Evolutionary conservation across 192 early-diverging fungal species (phyloP).

Genomic region (Linderina pennispora): DNA sequence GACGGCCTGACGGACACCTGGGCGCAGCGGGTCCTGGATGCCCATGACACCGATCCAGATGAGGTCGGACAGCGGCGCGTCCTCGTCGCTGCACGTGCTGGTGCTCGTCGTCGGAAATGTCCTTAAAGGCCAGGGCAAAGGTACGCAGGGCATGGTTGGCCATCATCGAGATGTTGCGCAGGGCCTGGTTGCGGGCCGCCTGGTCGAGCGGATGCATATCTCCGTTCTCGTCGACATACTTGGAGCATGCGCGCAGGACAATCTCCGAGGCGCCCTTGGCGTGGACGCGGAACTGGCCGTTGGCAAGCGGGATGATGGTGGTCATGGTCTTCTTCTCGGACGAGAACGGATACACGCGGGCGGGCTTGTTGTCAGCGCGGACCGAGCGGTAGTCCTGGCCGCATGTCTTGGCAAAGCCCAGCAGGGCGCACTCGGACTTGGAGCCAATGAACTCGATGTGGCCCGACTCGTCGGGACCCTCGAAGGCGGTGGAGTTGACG

Average conservation of each 20-base stretch:
- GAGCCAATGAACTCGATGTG: conserved; percentile 63
- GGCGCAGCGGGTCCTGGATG: conserved; percentile 84
- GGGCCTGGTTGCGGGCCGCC: conserved; percentile 32
- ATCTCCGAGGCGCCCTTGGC: conserved; percentile 82
- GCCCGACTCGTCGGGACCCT: conserved; percentile 60
- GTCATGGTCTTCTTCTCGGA: conserved; percentile 90
- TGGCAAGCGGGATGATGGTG: conserved; percentile 49
- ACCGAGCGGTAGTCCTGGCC: conserved; percentile 56
- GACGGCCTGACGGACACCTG: conserved; percentile 75
- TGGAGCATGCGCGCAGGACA: conserved; percentile 57
- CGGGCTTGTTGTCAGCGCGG: conserved; percentile 47
- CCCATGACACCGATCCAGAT: conserved; percentile 71
- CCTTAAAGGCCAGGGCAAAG: conserved; percentile 62
- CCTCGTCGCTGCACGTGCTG: conserved; percentile 43
- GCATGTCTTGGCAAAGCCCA: conserved; percentile 58
- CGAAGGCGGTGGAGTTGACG: conserved; percentile 72
- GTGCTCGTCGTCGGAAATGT: conserved; percentile 43
- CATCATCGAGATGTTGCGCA: conserved; percentile 50
- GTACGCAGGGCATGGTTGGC: conserved; percentile 69
- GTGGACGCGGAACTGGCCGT: conserved; percentile 48
- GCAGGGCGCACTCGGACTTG: conserved; percentile 75
- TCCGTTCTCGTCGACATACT: conserved; percentile 54
- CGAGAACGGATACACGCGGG: conserved; percentile 80
- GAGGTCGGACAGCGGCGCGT: conserved; percentile 53
- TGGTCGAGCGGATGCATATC: conserved; percentile 42